Base-by-base conservation (phyloP, 306 rosid species). In the Lathyrus tuberosus region DNA sequence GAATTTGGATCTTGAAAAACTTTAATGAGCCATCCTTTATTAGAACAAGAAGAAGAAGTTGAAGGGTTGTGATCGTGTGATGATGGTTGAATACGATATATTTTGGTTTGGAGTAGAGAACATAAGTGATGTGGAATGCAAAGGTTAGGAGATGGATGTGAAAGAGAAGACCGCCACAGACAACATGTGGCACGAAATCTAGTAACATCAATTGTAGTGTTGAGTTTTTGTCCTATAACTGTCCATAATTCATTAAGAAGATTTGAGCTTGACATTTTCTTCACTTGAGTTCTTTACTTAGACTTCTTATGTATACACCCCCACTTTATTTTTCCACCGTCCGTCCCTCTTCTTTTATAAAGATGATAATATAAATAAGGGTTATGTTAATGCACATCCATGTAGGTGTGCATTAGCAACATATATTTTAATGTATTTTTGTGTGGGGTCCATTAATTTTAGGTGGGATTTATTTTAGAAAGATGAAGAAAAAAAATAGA, bases 1-100 rank as follows among this genome's bases (percentile, higher is more conserved):
- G 13, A 31, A 37, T n/a, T 37, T 22, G 12, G 20, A 5, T 16
- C 15, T 12, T 56, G 62, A 26, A 24, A 56, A 11, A 75, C 47
- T 60, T 63, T 69, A 0, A 75, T 8, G 62, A 84, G 16, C 81
- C 79, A 81, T 1, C 66, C 74, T 65, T 72, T 62, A 5, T 24
- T 22, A 16, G 22, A 16, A 53, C 15, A 53, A 20, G 5, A 18
- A 51, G 57, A 10, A 9, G 58, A 51, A 20, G 14, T 10, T 5
- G 65, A 69, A 20, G 44, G 6, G 15, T 3, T 65, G 31, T 24
- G 46, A 13, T 49, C 26, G 8, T 17, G 0, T 10, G 11, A 0
- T 12, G 57, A 41, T 2, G 38, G 76, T 38, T 63, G 17, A 14
- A 82, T 38, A 35, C 64, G 59, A 15, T 66, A 80, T 40, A 76